Percentiles rank a stretch among this genome's conserved stretches.
Conservation (phyloP, 805 yeast species). For the Hyphopichia homilentoma region DNA sequence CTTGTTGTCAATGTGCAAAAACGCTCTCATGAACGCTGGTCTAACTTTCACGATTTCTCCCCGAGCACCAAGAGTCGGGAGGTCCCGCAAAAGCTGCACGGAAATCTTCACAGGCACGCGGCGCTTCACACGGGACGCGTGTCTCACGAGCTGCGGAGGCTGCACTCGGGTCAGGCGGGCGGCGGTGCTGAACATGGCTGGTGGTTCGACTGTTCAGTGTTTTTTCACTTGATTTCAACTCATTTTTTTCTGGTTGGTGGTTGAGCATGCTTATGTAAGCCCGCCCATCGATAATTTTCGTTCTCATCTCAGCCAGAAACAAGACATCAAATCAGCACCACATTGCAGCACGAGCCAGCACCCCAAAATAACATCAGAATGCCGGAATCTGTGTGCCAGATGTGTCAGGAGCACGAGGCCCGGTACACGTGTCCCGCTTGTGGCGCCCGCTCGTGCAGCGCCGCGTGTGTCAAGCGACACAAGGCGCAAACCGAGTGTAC, state of each 20-base stretch:
- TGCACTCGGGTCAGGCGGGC: no score
- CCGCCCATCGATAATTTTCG: no score
- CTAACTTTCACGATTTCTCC: conserved; percentile 76
- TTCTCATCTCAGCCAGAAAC: no score
- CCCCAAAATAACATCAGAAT: no score
- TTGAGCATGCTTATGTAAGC: no score
- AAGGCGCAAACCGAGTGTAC: conserved; percentile 60
- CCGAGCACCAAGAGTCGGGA: conserved; percentile 56
- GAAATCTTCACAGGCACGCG: conserved; percentile 39
- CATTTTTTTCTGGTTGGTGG: no score
- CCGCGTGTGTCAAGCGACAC: conserved; percentile 69
- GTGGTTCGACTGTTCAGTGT: no score
- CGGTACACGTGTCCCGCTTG: conserved; percentile 87
- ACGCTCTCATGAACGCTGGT: conserved; percentile 81
- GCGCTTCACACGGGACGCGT: conserved; percentile 3
- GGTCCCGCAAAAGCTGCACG: conserved; percentile 73
- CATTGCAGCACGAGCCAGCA: no score
- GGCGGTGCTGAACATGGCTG: no score
- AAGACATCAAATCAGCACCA: no score
- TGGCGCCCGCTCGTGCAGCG: conserved; percentile 58
- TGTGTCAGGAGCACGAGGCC: conserved; percentile 33
- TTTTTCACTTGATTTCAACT: no score
- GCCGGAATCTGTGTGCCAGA: conserved; percentile 26
- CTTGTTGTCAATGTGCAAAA: conserved; percentile 63
- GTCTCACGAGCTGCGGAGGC: conserved; percentile 3